Evolutionary conservation across 2,329 filamentous ascomycete genomes (phyloP), one percentile per base, ranked within the genome.

Genomic region (Huntiella abstrusa): DNA sequence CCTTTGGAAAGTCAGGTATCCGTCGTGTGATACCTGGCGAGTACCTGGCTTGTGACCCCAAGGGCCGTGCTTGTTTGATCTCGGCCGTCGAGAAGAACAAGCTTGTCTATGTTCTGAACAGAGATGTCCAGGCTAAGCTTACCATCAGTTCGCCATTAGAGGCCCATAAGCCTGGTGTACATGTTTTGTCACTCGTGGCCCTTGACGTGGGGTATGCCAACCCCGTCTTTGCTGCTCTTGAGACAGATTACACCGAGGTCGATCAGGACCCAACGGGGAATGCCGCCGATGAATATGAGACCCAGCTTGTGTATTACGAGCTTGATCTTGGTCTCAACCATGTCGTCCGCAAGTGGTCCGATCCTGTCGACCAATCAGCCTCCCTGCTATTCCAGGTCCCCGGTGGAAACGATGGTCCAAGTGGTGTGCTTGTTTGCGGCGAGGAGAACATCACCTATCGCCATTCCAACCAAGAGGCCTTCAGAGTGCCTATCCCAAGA

Each of bases 51-150:
- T 84, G 85, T 45, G 91, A 99, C 57, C 91, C 91, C 22, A 94
- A 94, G 62, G 91, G 91, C 47, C 77, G 91, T 65, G 92, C 92
- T 47, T 94, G 88, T 58, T 71, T 99, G 59, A 83, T 96, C 51
- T 86, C 91, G 7, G 88, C 87, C 4, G 73, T 88, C 47, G 92
- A 99, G 66, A 98, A 98, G 73, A 98, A 96, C 67, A 98, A 98
- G 67, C 80, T 99, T 48, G 91, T 98, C 54, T 99, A 98, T 64
- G 88, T 98, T 56, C 71, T 98, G 54, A 96, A 96, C 62, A 80
- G 92, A 53, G 93, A 94, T 64, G 75, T 86, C 3, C 85, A 96
- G 62, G 87, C 87, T 13, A 84, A 94, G 61, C 75, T 98, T 55
- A 92, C 87, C 36, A 98, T 98, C 43, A 98, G 91, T 4, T 98